Base-by-base conservation (phyloP, 805 yeast species). In the Candida koratica region DNA sequence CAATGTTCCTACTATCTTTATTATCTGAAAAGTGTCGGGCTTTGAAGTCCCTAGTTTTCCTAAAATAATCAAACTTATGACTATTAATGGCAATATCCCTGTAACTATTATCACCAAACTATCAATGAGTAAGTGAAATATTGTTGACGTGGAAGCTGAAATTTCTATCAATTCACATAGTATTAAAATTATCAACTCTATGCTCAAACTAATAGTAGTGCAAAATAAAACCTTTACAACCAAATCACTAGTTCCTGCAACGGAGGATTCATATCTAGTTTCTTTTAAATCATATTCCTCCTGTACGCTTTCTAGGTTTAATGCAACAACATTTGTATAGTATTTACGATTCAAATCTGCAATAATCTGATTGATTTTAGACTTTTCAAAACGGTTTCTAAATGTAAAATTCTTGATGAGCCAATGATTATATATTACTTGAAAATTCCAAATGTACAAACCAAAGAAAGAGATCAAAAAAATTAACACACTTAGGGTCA, bases 41-140 rank as follows among this genome's bases (percentile, higher is more conserved):
- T 12, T 29, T 5, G 25, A 6, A 4, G 16, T 4, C 32, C 24
- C 18, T 12, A 29, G 22, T 29, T 13, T 29, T 13, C 32, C 32
- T 13, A 25, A 19, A 12, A 63, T 38, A 20, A 55, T 47, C 27
- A 64, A 48, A 35, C 54, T 55, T 11, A 66, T 46, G 4, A 64
- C 53, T 17, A 63, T 39, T 19, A 64, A 57, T n/a, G 81, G 81
- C 31, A 64, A 60, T n/a, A 69, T 40, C 14, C 68, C 54, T 2
- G 69, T 56, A 14, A 72, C 54, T 5, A 68, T 48, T 7, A 69
- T 34, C 19, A 69, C 63, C 28, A 73, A 48, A 6, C 53, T 32
- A 25, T 64, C 56, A 17, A 74, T 53, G 19, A 69, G 61, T 16
- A 64, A 11, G 27, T 58, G 57, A 60, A 75, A 69, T 26, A 66